Conservation (phyloP, 106 monocot species). For the Apostasia shenzhenica region DNA sequence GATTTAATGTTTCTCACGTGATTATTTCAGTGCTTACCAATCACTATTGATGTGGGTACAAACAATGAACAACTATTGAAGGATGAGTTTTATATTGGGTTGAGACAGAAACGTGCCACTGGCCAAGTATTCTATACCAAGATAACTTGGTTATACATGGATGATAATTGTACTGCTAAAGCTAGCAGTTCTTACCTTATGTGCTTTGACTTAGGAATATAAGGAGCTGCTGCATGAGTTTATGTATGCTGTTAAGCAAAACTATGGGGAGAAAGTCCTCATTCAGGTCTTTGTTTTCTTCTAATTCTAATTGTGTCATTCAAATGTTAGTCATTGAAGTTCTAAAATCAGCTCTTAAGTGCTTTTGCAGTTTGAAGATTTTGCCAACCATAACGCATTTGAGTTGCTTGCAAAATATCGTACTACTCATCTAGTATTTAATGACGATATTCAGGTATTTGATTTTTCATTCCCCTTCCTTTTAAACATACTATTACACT, state of each 20-base stretch:
- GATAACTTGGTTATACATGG: background rate
- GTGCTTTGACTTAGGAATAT: slow-evolving; percentile 13
- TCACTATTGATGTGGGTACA: slow-evolving; percentile 28
- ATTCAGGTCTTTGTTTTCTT: slow-evolving; percentile 5
- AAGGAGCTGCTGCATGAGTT: slow-evolving; percentile 21
- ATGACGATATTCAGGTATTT: slow-evolving; percentile 29
- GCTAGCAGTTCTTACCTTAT: background rate
- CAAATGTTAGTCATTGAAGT: background rate
- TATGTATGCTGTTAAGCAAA: slow-evolving; percentile 25
- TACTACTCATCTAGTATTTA: slow-evolving; percentile 18
- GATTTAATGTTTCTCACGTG: background rate
- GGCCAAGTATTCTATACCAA: slow-evolving; percentile 8
- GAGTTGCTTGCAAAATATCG: slow-evolving; percentile 25
- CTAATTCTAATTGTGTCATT: no score
- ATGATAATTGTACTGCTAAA: slow-evolving; percentile 1
- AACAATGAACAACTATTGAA: slow-evolving; percentile 19
- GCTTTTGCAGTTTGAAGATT: slow-evolving; percentile 21
- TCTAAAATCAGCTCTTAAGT: background rate
- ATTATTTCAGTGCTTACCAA: slow-evolving; percentile 21
- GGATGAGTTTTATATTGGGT: slow-evolving; percentile 26
- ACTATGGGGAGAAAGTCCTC: slow-evolving; percentile 26
- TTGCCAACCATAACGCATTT: slow-evolving; percentile 27
- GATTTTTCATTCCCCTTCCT: background rate
- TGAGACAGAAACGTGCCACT: slow-evolving; percentile 21
- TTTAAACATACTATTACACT: background rate